phyloP scores from a whole-genome alignment of 164 flowering plant genomes.

The Vitis cinerea region DNA sequence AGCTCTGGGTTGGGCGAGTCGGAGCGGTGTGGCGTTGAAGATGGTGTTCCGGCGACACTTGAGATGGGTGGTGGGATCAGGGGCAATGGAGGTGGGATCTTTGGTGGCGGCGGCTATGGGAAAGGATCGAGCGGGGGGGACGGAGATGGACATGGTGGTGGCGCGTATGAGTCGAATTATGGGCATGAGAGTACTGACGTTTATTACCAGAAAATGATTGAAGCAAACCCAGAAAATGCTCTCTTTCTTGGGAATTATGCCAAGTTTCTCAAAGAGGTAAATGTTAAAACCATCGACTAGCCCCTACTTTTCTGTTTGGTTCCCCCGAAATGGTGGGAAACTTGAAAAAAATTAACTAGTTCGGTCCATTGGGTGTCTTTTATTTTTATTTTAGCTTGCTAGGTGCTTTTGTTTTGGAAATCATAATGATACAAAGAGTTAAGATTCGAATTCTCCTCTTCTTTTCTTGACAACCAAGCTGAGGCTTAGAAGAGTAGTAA shows the following conservation, averaged over 20 bases:
- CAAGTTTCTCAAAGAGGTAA: conserved; percentile 59
- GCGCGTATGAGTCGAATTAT: conserved; percentile 20
- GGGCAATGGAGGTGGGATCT: conserved; percentile 25
- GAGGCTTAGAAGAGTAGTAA: too few species aligned
- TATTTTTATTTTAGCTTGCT: too few species aligned
- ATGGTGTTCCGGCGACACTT: conserved; percentile 8
- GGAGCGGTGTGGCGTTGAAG: conserved; percentile 6
- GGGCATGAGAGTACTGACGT: conserved; percentile 37
- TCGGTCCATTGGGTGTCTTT: too few species aligned
- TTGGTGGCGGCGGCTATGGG: conserved; percentile 22
- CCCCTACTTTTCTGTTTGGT: not conserved
- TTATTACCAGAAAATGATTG: conserved; percentile 56
- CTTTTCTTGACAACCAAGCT: too few species aligned
- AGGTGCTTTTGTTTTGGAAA: too few species aligned
- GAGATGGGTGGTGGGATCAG: conserved; percentile 28
- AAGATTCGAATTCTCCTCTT: too few species aligned
- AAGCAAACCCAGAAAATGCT: conserved; percentile 52
- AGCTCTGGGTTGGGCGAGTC: conserved; percentile 21
- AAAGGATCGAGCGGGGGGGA: conserved; percentile 18
- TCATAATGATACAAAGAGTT: too few species aligned
- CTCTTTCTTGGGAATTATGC: conserved; percentile 61
- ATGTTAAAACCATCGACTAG: not conserved
- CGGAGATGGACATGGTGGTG: conserved; percentile 19
- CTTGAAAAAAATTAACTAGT: too few species aligned
- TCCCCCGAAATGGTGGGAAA: too few species aligned